phyloP scores from a whole-genome alignment of 2,329 filamentous ascomycete species.

The Botrytis squamosa region DNA sequence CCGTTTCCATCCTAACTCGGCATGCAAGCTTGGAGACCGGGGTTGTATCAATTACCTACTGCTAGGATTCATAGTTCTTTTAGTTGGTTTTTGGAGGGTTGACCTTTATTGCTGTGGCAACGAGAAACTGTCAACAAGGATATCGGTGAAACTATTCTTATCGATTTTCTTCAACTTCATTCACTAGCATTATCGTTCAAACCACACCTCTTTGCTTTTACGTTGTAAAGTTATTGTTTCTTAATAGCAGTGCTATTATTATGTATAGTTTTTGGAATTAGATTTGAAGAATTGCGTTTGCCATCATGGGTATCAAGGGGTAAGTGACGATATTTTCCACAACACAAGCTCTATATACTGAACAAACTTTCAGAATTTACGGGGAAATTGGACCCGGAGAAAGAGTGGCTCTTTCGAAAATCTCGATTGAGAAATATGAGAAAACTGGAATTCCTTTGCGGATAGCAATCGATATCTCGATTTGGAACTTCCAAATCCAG shows the following conservation, averaged over 20 bases:
- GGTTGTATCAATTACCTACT: constrained; percentile 17
- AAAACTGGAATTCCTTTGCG: constrained; percentile 70
- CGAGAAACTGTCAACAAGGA: constrained; percentile 12
- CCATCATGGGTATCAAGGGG: constrained; percentile 66
- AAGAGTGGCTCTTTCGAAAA: constrained; percentile 76
- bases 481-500: constrained; percentile 95
- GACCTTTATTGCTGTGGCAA: constrained; percentile 13
- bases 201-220: background rate
- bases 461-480: constrained; percentile 89
- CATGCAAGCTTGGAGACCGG: constrained; percentile 9
- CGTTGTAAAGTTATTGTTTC: background rate
- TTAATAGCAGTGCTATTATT: constrained; percentile 18
- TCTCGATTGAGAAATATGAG: constrained; percentile 76
- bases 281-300: background rate
- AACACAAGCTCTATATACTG: background rate
- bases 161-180: constrained; percentile 1
- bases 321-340: constrained; percentile 33
- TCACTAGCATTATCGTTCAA: background rate
- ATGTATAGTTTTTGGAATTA: constrained; percentile 17
- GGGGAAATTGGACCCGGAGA: constrained; percentile 81
- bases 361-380: constrained; percentile 66
- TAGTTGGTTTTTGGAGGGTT: background rate
- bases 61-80: background rate
- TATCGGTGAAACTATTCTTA: background rate
- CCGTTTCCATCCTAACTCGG: constrained; percentile 20